phyloP scores from a whole-genome alignment of 2,329 filamentous ascomycete genomes.

The Sphaceloma murrayae region DNA sequence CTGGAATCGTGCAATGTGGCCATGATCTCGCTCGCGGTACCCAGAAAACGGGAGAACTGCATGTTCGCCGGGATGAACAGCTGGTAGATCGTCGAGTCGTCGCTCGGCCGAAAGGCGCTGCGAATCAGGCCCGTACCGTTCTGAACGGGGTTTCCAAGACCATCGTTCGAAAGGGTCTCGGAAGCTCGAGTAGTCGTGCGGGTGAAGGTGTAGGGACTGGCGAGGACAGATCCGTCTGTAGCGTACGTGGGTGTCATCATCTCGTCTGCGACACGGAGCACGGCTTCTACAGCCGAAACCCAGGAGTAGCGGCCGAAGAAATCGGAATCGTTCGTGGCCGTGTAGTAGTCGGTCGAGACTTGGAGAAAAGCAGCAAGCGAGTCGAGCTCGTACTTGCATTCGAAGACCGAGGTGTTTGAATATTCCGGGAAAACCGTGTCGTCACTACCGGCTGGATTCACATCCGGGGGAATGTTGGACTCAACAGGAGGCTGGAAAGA shows the following conservation, averaged over 20 bases:
- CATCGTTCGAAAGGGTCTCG: constrained; percentile 45
- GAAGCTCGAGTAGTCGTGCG: constrained; percentile 37
- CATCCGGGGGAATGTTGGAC: constrained; percentile 33
- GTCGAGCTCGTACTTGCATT: constrained; percentile 47
- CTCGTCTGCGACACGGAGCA: constrained; percentile 37
- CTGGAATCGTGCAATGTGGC: constrained; percentile 38
- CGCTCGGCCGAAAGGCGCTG: constrained; percentile 42
- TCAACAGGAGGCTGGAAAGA: constrained; percentile 44
- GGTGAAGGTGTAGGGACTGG: constrained; percentile 39
- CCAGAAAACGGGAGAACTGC: constrained; percentile 62
- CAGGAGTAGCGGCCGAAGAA: constrained; percentile 43
- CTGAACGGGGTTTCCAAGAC: constrained; percentile 41
- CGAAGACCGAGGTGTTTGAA: constrained; percentile 38
- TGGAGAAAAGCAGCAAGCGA: constrained; percentile 44
- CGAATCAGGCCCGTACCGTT: constrained; percentile 41
- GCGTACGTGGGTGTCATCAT: constrained; percentile 42
- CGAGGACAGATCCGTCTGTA: constrained; percentile 35
- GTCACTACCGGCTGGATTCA: constrained; percentile 31
- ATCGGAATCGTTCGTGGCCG: constrained; percentile 37
- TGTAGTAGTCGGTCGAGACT: constrained; percentile 42
- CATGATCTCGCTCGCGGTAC: constrained; percentile 45
- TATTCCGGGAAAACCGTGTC: constrained; percentile 38
- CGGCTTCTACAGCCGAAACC: constrained; percentile 36
- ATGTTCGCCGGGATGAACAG: constrained; percentile 48
- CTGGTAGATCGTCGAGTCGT: constrained; percentile 43